These are phyloP conservation scores for Gossypium davidsonii DNA, from an alignment of 441 rosid genomes.

Conservation along the genomic window DNA sequence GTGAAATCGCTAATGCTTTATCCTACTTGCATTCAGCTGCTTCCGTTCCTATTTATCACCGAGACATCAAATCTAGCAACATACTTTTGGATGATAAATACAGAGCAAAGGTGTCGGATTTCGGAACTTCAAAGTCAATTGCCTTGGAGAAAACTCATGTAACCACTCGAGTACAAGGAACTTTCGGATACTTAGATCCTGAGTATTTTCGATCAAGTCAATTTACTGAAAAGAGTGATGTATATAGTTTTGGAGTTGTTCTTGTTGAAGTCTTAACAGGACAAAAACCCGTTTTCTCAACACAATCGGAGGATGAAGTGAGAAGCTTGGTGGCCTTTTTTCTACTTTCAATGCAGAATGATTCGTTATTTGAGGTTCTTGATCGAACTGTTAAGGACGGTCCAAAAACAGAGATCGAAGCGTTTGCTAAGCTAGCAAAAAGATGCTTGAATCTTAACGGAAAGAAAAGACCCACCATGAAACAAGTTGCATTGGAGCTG, in stretches of 20 bases:
- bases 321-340: neutral
- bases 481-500: neutral
- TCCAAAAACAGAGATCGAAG: neutral
- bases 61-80: neutral
- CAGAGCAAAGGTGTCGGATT: neutral
- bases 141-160: neutral
- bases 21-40: neutral
- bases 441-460: slow-evolving; percentile 8
- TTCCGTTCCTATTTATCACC: slow-evolving; percentile 2
- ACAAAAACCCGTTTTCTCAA: neutral
- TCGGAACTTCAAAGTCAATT: neutral
- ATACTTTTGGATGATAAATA: neutral
- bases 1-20: neutral
- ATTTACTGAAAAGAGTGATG: slow-evolving; percentile 9
- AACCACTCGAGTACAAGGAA: neutral
- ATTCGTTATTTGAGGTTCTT: neutral
- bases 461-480: slow-evolving; percentile 1
- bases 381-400: neutral
- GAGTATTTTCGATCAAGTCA: slow-evolving; percentile 3
- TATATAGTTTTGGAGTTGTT: slow-evolving; percentile 11
- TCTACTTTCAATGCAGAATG: neutral
- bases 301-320: neutral
- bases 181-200: neutral
- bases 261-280: neutral
- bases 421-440: neutral